Evolutionary conservation across 2,329 filamentous ascomycete species (phyloP).

Genomic region (Xylariaceae sp.): DNA sequence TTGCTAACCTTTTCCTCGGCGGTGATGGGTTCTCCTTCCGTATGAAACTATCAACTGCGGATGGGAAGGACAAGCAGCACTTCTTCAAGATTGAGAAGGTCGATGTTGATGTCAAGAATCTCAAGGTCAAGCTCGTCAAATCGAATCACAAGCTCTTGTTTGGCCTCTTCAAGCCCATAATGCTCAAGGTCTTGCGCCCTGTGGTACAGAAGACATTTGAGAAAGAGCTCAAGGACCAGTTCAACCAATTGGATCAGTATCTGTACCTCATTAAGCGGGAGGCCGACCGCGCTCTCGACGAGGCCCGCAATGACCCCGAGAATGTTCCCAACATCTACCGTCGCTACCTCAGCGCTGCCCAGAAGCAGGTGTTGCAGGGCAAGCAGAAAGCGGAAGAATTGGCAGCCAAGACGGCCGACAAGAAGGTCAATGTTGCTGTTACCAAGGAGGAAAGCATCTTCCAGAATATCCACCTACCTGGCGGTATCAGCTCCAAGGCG

Average conservation of each 20-base stretch:
- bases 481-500: constrained; percentile 90
- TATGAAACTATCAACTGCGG: constrained; percentile 83
- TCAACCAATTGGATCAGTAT: constrained; percentile 75
- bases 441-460: constrained; percentile 90
- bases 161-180: constrained; percentile 81
- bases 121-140: constrained; percentile 90
- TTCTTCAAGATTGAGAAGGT: constrained; percentile 97
- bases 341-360: constrained; percentile 78
- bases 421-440: constrained; percentile 82
- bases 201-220: constrained; percentile 87
- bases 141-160: constrained; percentile 96
- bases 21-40: constrained; percentile 92
- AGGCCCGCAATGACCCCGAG: constrained; percentile 72
- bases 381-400: constrained; percentile 76
- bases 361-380: constrained; percentile 75
- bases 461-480: constrained; percentile 83
- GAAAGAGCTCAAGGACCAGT: constrained; percentile 85
- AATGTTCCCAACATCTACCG: constrained; percentile 83
- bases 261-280: constrained; percentile 82
- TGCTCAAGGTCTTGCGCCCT: constrained; percentile 84
- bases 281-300: constrained; percentile 73
- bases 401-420: constrained; percentile 66
- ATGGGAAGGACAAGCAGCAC: constrained; percentile 76
- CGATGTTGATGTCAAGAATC: constrained; percentile 78
- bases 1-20: constrained; percentile 86